These are phyloP conservation scores for Rhodotorula sp. DNA, from an alignment of 1,284 basidiomycete species.

Conservation along the genomic window DNA sequence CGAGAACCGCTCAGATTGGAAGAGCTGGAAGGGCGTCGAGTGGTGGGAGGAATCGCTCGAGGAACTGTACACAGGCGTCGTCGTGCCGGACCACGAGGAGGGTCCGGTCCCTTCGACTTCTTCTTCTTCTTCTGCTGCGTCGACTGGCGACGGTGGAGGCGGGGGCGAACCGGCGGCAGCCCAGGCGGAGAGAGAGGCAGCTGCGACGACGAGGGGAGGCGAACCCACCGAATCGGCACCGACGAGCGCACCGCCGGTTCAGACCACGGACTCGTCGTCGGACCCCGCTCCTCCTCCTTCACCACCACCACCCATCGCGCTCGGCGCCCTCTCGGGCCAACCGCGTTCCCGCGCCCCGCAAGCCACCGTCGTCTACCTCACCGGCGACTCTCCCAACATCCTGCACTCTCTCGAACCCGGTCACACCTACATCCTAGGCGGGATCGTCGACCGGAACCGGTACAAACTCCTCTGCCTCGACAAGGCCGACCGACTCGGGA, in stretches of 20 bases:
- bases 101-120: too few species aligned
- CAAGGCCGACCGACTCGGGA: slow-evolving; percentile 68
- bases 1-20: slow-evolving; percentile 67
- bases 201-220: neutral
- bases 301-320: neutral
- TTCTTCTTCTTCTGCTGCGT: too few species aligned
- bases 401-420: slow-evolving; percentile 63
- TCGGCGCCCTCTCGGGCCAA: slow-evolving; percentile 19
- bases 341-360: slow-evolving; percentile 43
- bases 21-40: slow-evolving; percentile 74
- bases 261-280: neutral
- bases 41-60: slow-evolving; percentile 76
- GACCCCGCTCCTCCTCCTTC: neutral
- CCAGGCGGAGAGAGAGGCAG: too few species aligned
- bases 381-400: slow-evolving; percentile 87
- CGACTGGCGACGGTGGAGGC: neutral
- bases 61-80: slow-evolving; percentile 57
- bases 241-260: neutral
- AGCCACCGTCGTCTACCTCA: slow-evolving; percentile 79
- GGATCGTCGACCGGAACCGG: slow-evolving; percentile 93
- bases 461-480: slow-evolving; percentile 93
- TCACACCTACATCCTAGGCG: slow-evolving; percentile 86
- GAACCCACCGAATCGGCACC: neutral
- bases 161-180: too few species aligned
- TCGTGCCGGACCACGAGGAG: neutral